Conservation (phyloP, 2,329 filamentous ascomycete genomes). For the Cercospora nicotianae region DNA sequence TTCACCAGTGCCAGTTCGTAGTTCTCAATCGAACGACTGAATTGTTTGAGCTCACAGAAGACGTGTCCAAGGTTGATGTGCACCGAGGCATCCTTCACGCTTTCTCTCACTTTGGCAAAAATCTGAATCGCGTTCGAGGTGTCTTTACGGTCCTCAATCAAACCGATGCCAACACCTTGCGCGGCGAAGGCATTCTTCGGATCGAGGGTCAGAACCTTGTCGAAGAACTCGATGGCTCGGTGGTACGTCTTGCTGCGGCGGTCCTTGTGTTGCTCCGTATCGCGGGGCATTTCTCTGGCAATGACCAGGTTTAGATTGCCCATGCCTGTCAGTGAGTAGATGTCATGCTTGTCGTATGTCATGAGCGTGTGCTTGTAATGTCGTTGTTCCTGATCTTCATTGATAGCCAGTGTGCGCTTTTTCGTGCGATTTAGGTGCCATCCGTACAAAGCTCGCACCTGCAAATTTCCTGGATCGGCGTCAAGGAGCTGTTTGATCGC, state of each 20-base stretch:
- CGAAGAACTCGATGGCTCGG: slow-evolving; percentile 96
- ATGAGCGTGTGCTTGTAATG: slow-evolving; percentile 97
- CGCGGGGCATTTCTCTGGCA: slow-evolving; percentile 90
- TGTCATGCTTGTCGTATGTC: slow-evolving; percentile 93
- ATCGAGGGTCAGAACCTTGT: slow-evolving; percentile 94
- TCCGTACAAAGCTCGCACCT: slow-evolving; percentile 88
- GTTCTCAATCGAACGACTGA: slow-evolving; percentile 84
- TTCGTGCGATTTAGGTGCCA: slow-evolving; percentile 93
- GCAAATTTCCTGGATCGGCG: slow-evolving; percentile 78
- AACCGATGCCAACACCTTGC: slow-evolving; percentile 89
- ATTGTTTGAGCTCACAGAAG: slow-evolving; percentile 87
- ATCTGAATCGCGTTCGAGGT: slow-evolving; percentile 78
- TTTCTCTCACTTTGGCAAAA: slow-evolving; percentile 87
- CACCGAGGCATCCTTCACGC: slow-evolving; percentile 78
- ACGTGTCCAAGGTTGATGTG: slow-evolving; percentile 93
- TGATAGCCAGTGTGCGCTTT: slow-evolving; percentile 75
- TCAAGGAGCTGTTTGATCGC: slow-evolving; percentile 83
- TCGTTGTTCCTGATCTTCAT: slow-evolving; percentile 85
- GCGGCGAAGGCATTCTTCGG: slow-evolving; percentile 94
- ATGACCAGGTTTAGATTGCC: slow-evolving; percentile 88
- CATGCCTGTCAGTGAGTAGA: slow-evolving; percentile 96
- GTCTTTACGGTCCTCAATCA: slow-evolving; percentile 93
- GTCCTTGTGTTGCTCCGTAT: slow-evolving; percentile 85
- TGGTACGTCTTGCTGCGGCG: slow-evolving; percentile 84
- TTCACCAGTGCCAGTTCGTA: slow-evolving; percentile 84